phyloP scores from a whole-genome alignment of 129 eudicot species.

The Silybum marianum region DNA sequence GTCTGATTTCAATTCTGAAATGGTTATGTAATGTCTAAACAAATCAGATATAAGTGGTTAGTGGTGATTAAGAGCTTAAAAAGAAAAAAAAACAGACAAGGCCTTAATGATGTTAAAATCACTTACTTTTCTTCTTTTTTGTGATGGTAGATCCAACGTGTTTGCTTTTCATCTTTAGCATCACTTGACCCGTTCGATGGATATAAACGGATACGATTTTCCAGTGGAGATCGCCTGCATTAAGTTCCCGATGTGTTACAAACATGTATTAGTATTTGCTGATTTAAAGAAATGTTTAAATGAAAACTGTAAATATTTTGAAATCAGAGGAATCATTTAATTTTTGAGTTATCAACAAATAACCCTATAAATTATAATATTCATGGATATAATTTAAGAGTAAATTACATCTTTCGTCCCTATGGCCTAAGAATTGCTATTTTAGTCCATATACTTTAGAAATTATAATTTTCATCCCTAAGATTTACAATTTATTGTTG shows the following conservation, averaged over 20 bases:
- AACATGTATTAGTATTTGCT: not conserved
- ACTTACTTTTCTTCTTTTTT: conserved; percentile 91
- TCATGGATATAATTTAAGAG: not conserved
- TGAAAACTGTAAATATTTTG: not conserved
- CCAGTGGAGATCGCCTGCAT: conserved; percentile 95
- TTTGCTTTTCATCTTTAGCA: conserved; percentile 98
- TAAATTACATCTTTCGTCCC: not conserved
- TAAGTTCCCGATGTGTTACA: not conserved
- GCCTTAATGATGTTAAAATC: not conserved
- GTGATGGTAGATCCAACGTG: conserved; percentile 86
- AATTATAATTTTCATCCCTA: too few species aligned
- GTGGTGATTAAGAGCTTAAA: too few species aligned
- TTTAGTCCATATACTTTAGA: not conserved
- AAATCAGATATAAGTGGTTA: too few species aligned
- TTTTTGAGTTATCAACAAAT: not conserved
- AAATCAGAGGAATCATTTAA: not conserved
- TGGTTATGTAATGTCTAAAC: too few species aligned
- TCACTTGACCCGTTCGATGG: conserved; percentile 82
- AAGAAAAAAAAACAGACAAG: too few species aligned
- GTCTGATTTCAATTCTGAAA: too few species aligned
- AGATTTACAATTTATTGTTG: not conserved
- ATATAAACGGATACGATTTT: conserved; percentile 89
- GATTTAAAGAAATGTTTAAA: not conserved
- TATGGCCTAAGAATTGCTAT: not conserved
- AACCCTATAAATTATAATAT: too few species aligned